These are phyloP conservation scores for Mikania micrantha DNA, from an alignment of 129 eudicot species.

Conservation along the genomic window DNA sequence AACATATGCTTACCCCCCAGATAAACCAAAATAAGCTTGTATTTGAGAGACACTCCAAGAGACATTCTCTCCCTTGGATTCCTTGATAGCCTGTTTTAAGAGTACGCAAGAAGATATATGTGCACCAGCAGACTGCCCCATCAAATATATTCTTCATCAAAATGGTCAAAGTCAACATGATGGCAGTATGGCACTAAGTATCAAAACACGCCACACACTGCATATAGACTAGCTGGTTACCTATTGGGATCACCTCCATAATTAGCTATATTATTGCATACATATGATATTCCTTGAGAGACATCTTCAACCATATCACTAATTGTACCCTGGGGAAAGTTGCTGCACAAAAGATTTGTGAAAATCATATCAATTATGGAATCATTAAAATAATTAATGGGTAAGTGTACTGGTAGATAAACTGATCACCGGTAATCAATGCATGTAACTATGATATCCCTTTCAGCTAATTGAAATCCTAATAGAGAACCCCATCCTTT, in stretches of 20 bases:
- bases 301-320: slow-evolving; percentile 90
- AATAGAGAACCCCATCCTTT: slow-evolving; percentile 98
- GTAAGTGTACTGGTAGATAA: slow-evolving; percentile 7
- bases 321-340: slow-evolving; percentile 96
- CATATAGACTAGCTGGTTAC: slow-evolving; percentile 23
- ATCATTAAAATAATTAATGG: background rate
- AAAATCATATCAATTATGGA: slow-evolving; percentile 1
- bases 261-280: slow-evolving; percentile 54
- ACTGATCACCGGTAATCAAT: slow-evolving; percentile 72
- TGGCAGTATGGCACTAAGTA: background rate
- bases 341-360: slow-evolving; percentile 41
- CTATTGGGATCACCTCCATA: slow-evolving; percentile 92
- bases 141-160: slow-evolving; percentile 52
- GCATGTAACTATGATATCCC: slow-evolving; percentile 87
- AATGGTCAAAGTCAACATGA: slow-evolving; percentile 6
- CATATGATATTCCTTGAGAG: slow-evolving; percentile 72
- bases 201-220: background rate
- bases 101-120: slow-evolving; percentile 87
- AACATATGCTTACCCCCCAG: slow-evolving; percentile 72
- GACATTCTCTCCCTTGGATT: slow-evolving; percentile 50
- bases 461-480: slow-evolving; percentile 83
- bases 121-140: slow-evolving; percentile 98
- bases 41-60: slow-evolving; percentile 91
- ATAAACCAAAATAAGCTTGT: slow-evolving; percentile 93
- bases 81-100: slow-evolving; percentile 75